phyloP scores from a whole-genome alignment of 2,329 filamentous ascomycete genomes.

The Davidsoniella australis region DNA sequence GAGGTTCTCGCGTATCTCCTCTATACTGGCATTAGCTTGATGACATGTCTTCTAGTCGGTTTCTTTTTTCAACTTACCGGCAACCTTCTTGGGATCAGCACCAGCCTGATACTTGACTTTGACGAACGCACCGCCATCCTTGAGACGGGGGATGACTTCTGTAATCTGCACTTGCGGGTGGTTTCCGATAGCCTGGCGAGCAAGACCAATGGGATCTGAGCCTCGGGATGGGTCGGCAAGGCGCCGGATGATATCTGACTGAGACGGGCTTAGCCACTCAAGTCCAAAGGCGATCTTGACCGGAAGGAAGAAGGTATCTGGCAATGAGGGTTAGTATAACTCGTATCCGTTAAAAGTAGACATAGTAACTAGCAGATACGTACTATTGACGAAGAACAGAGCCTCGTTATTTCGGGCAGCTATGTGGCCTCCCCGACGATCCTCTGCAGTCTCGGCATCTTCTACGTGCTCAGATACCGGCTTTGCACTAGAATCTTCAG shows the following conservation, averaged over 20 bases:
- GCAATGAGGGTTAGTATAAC: not conserved
- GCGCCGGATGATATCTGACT: conserved; percentile 19
- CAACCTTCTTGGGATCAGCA: conserved; percentile 25
- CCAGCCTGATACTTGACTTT: conserved; percentile 48
- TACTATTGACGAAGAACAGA: conserved; percentile 81
- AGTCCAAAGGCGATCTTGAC: conserved; percentile 8
- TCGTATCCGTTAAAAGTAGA: not conserved
- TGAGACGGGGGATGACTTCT: conserved; percentile 67
- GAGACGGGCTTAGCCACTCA: conserved; percentile 10
- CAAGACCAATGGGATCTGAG: conserved; percentile 36
- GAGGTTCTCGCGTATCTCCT: conserved; percentile 44
- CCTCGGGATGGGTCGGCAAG: conserved; percentile 32
- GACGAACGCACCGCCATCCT: conserved; percentile 87
- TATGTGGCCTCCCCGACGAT: conserved; percentile 67
- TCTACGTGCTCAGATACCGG: conserved; percentile 6
- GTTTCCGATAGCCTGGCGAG: conserved; percentile 45
- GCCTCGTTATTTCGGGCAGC: conserved; percentile 58
- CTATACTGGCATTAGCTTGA: conserved; percentile 16
- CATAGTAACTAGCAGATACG: conserved; percentile 17
- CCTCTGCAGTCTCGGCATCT: conserved; percentile 25
- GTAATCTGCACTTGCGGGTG: conserved; percentile 51
- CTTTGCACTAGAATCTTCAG: no score
- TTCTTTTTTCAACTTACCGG: conserved; percentile 19
- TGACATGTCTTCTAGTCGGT: no score
- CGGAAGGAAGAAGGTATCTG: conserved; percentile 10